phyloP scores from a whole-genome alignment of 2,329 filamentous ascomycete species.

The Aureobasidium subglaciale region DNA sequence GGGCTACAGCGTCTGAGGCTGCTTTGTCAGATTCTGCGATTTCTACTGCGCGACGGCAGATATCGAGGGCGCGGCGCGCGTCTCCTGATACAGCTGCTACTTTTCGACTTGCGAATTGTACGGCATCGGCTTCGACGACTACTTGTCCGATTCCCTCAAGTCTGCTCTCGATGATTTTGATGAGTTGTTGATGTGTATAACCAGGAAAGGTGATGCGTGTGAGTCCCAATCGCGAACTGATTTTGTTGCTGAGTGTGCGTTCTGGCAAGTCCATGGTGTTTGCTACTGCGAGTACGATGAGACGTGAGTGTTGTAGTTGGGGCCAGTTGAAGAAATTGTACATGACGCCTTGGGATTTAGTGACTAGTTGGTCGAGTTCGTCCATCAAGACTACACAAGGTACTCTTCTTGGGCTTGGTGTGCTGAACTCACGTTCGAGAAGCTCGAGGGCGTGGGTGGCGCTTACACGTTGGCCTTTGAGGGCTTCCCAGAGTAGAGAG shows the following conservation, averaged over 20 bases:
- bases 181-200: conserved; percentile 93
- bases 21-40: conserved; percentile 71
- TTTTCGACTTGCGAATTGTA: conserved; percentile 94
- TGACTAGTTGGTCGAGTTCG: conserved; percentile 94
- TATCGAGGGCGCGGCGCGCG: conserved; percentile 84
- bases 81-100: conserved; percentile 95
- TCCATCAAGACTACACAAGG: conserved; percentile 98
- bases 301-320: conserved; percentile 75
- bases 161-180: conserved; percentile 94
- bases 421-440: conserved; percentile 84
- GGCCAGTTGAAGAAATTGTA: conserved; percentile 99
- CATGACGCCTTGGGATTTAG: conserved; percentile 99
- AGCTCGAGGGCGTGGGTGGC: conserved; percentile 86
- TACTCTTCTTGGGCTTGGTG: conserved; percentile 81
- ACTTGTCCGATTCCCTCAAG: conserved; percentile 74
- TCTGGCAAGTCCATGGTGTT: conserved; percentile 99
- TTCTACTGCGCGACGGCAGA: conserved; percentile 90
- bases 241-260: conserved; percentile 94
- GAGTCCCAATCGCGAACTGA: conserved; percentile 75
- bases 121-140: conserved; percentile 84
- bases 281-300: conserved; percentile 94
- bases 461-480: conserved; percentile 88
- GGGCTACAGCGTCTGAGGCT: conserved; percentile 29
- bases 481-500: conserved; percentile 86
- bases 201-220: conserved; percentile 95